These are phyloP conservation scores for Acanthamoeba sp. DNA, from an alignment of 208 protist genomes.

Conservation along the genomic window DNA sequence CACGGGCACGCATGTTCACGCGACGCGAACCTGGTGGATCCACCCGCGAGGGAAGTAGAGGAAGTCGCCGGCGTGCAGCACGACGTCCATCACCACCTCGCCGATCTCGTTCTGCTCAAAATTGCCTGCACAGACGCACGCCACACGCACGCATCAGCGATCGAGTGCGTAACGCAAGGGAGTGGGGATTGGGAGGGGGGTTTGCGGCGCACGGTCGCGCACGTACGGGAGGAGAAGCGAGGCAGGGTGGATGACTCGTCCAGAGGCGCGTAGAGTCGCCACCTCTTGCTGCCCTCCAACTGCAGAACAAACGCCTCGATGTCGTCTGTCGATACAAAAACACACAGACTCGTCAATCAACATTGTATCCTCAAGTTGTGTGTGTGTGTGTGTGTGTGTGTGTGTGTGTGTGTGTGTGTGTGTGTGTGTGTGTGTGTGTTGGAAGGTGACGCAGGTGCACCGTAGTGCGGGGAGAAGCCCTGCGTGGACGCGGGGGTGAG, in stretches of 20 bases:
- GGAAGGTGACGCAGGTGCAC: background rate
- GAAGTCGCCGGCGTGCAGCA: constrained; percentile 93
- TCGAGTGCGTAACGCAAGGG: background rate
- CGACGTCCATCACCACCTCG: constrained; percentile 88
- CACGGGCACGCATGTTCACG: no score
- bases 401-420: no score
- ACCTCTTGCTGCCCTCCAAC: constrained; percentile 94
- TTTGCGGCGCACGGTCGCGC: no score
- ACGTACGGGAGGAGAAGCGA: constrained; percentile 25
- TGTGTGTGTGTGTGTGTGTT: no score
- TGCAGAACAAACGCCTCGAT: constrained; percentile 96
- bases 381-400: no score
- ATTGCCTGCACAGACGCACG: constrained; percentile 81
- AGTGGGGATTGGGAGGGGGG: no score
- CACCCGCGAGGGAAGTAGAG: constrained; percentile 96
- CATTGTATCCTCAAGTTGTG: no score
- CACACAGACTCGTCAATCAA: no score
- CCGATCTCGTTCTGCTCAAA: constrained; percentile 91
- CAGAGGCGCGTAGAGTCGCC: constrained; percentile 92
- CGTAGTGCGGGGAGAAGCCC: constrained; percentile 84
- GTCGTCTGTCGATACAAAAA: constrained; percentile 89
- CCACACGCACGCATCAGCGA: constrained; percentile 51
- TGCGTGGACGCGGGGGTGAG: constrained; percentile 93
- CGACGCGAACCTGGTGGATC: constrained; percentile 94
- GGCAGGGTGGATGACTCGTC: constrained; percentile 41